Percentiles rank a stretch among this genome's conserved stretches.
Evolutionary conservation across 345 rosid species (phyloP).

Genomic region (Salix suchowensis): DNA sequence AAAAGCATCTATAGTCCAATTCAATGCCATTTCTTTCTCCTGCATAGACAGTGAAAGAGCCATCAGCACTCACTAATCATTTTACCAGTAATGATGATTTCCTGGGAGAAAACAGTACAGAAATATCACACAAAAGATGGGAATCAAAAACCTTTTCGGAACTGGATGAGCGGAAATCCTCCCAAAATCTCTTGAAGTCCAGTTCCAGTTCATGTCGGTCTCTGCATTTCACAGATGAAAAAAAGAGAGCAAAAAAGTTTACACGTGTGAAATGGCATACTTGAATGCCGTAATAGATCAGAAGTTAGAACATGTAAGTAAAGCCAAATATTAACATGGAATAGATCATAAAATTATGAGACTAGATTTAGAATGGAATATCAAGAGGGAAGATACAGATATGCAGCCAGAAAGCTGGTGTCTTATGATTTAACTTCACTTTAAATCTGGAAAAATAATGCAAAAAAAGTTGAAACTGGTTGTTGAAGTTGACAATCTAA

Average conservation of each 20-base stretch:
- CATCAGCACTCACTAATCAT: constrained; percentile 12
- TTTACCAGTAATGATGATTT: neutral
- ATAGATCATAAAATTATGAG: neutral
- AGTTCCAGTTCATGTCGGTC: constrained; percentile 85
- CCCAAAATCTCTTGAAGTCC: constrained; percentile 99
- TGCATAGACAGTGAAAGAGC: constrained; percentile 43
- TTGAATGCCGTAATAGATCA: neutral
- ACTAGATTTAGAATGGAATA: neutral
- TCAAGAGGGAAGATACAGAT: neutral
- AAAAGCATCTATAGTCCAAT: constrained; percentile 76
- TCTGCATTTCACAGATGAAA: constrained; percentile 35
- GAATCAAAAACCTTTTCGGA: constrained; percentile 66
- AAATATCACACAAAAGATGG: constrained; percentile 2
- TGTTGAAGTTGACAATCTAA: neutral
- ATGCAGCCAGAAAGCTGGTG: neutral
- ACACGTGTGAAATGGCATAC: neutral
- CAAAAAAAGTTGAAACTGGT: neutral
- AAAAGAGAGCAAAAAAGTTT: neutral
- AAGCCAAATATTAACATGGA: neutral
- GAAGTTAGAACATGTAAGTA: neutral
- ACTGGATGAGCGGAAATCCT: constrained; percentile 97
- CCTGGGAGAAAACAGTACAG: neutral
- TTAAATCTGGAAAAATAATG: neutral
- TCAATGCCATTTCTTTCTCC: constrained; percentile 99
- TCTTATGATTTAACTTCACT: neutral